Base-by-base conservation (phyloP, 805 yeast genomes). In the Candida glaebosa region DNA sequence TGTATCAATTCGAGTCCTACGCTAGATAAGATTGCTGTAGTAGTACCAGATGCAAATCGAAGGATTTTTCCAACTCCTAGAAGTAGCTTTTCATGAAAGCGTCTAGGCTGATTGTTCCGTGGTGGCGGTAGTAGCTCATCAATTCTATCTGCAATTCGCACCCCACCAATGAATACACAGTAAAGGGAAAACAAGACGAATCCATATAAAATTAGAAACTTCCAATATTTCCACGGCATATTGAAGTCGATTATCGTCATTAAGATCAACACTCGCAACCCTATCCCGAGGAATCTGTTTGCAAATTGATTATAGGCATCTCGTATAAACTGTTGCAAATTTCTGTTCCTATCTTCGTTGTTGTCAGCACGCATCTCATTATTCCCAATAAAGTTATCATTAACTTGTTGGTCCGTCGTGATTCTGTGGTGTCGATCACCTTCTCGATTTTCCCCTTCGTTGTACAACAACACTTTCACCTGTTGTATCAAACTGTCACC, bases 401-500 rank as follows among this genome's bases (percentile, higher is more conserved):
- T 32, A 30, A 14, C n/a, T 15, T 6, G n/a, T 30, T 6, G n/a
- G n/a, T n/a, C n/a, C n/a, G n/a, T n/a, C n/a, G n/a, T n/a, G n/a
- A n/a, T n/a, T n/a, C n/a, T n/a, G n/a, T n/a, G n/a, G n/a, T n/a
- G n/a, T n/a, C n/a, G n/a, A 7, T 22, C 26, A 10, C 10, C 26
- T 5, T 30, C 32, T 6, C 5, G 32, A 15, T 30, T 30, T 9
- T 30, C 16, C 4, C 22, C 7, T 30, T 38, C 46, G 14, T 49
- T 38, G 38, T 48, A 47, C 39, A 47, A 40, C 24, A 47, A 36
- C 14, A 57, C 50, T 40, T 51, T 46, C 4, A 59, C 64, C 38
- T 60, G 58, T 37, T 60, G 63, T n/a, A 60, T 37, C 14, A 56
- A 35, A 8, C 51, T 28, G 8, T 41, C 43, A 1, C 57, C 59